A percentile compares a stretch with the other conserved stretches of the same genome.
These are phyloP conservation scores for Salix viminalis DNA, from an alignment of 345 rosid genomes.

Conservation along the genomic window DNA sequence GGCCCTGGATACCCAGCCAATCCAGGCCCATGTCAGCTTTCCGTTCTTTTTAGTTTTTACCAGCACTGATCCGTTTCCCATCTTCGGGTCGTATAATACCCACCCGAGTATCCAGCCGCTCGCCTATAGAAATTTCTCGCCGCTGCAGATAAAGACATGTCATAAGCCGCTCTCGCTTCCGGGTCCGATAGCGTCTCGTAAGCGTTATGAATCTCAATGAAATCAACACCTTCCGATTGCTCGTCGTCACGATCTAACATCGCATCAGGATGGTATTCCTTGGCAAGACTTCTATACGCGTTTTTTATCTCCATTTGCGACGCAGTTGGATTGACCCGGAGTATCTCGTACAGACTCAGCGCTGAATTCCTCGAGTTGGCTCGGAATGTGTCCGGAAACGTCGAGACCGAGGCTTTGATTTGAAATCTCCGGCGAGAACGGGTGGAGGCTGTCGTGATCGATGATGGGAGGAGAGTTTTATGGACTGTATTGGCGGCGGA, in stretches of 20 bases:
- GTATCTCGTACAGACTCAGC: constrained; percentile 23
- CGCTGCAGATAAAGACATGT: constrained; percentile 39
- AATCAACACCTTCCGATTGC: constrained; percentile 46
- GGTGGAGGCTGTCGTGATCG: not conserved
- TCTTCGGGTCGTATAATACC: constrained; percentile 42
- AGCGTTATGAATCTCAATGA: constrained; percentile 68
- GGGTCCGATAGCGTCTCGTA: constrained; percentile 75
- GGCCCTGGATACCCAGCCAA: no score
- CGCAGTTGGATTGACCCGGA: constrained; percentile 13
- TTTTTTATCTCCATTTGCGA: constrained; percentile 20
- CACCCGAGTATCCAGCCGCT: constrained; percentile 13
- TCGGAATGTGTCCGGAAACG: not conserved
- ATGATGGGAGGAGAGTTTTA: not conserved
- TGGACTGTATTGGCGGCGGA: not conserved
- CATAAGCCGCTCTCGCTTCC: constrained; percentile 61
- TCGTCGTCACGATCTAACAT: constrained; percentile 7
- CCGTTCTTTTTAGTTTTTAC: constrained; percentile 26
- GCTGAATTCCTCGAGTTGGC: not conserved
- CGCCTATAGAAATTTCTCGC: constrained; percentile 5
- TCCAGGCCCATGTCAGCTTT: not conserved
- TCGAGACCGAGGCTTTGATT: constrained; percentile 2
- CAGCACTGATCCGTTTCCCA: constrained; percentile 98
- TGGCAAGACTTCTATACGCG: constrained; percentile 34
- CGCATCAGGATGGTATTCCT: constrained; percentile 61
- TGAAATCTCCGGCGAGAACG: not conserved